These are phyloP conservation scores for Aspergillus texensis DNA, from an alignment of 2,329 filamentous ascomycete species.

Conservation along the genomic window DNA sequence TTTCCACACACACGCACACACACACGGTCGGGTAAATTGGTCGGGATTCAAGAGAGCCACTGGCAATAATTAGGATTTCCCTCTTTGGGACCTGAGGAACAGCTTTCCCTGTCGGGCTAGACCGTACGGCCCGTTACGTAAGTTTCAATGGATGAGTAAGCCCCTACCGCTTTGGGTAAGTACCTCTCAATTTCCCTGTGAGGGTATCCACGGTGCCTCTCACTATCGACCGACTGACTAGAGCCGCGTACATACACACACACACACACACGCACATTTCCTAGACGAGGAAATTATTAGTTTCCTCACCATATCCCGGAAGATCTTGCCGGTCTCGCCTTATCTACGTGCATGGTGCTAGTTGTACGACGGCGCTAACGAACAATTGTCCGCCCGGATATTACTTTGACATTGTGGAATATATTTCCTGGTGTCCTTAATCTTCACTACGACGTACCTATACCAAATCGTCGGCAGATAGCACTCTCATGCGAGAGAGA, in stretches of 20 bases:
- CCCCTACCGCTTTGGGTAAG: slow-evolving; percentile 7
- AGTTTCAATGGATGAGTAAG: slow-evolving; percentile 8
- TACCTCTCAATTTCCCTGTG: not conserved
- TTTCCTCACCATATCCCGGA: not conserved
- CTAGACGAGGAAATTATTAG: not conserved
- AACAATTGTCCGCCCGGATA: not conserved
- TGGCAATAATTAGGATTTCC: not conserved
- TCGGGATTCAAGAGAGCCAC: slow-evolving; percentile 1
- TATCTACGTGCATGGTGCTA: not conserved
- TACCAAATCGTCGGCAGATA: not conserved
- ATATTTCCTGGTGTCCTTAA: not conserved
- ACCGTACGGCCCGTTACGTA: slow-evolving; percentile 1
- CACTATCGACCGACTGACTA: not conserved
- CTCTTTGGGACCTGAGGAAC: slow-evolving; percentile 14
- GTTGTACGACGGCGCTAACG: not conserved
- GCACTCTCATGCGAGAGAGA: not conserved
- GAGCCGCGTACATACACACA: not conserved
- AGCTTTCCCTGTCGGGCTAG: slow-evolving; percentile 22
- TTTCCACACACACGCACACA: not conserved
- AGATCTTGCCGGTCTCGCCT: slow-evolving; percentile 1
- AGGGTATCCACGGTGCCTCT: not conserved
- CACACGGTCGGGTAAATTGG: slow-evolving; percentile 12
- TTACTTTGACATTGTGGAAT: not conserved
- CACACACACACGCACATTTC: not conserved
- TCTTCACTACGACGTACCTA: not conserved